Percentiles rank a stretch among this genome's conserved stretches.
phyloP scores from a whole-genome alignment of 768 basidiomycete genomes.

The Lentinula lateritia region DNA sequence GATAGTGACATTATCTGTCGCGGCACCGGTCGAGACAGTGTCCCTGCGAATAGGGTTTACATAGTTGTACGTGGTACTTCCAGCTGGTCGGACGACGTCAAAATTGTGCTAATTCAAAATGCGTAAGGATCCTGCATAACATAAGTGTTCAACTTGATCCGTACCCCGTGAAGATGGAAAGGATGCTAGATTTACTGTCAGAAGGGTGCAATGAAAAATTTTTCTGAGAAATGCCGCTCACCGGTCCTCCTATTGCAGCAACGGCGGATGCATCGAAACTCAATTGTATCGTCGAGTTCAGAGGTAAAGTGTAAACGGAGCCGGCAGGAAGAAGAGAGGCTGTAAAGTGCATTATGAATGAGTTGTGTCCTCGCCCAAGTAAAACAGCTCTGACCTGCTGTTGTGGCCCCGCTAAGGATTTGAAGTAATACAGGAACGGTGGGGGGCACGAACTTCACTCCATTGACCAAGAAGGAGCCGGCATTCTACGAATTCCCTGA shows the following conservation, averaged over 20 bases:
- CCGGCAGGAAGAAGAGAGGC: constrained; percentile 24
- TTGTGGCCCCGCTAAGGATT: not conserved
- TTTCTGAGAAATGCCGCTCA: not conserved
- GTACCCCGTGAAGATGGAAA: constrained; percentile 24
- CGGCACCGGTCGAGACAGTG: constrained; percentile 37
- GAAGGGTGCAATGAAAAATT: not conserved
- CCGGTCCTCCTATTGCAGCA: constrained; percentile 13
- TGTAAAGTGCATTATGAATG: not conserved
- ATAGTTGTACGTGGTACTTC: constrained; percentile 28
- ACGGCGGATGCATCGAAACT: constrained; percentile 18
- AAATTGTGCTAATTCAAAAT: constrained; percentile 23
- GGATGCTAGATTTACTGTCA: constrained; percentile 14
- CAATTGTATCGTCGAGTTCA: constrained; percentile 32
- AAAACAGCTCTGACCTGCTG: not conserved
- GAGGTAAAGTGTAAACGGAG: constrained; percentile 28
- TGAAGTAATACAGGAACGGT: constrained; percentile 1
- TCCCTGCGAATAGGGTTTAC: constrained; percentile 51
- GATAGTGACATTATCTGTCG: constrained; percentile 43
- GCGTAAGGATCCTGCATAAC: not conserved
- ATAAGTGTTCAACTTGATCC: not conserved
- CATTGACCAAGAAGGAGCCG: not conserved
- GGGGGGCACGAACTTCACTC: not conserved
- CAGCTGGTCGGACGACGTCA: constrained; percentile 32
- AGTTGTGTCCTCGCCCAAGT: not conserved
- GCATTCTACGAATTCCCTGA: not conserved